phyloP scores from a whole-genome alignment of 2,329 filamentous ascomycete species.

The Alternaria atra region DNA sequence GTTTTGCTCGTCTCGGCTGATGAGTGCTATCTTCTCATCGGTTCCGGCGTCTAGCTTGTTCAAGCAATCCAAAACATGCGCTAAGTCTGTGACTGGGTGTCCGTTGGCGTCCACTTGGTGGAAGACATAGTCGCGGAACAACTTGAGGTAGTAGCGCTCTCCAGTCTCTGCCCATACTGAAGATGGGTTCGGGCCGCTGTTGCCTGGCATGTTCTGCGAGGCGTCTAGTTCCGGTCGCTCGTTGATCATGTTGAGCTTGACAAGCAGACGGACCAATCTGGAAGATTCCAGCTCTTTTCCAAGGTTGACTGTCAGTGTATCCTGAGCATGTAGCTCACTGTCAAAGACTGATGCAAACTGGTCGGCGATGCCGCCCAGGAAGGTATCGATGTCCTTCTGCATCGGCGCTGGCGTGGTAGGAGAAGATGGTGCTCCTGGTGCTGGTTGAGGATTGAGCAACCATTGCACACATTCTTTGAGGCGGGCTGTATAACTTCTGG shows the following conservation, averaged over 20 bases:
- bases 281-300: constrained; percentile 89
- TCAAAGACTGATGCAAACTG: constrained; percentile 81
- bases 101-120: constrained; percentile 91
- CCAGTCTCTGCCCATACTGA: constrained; percentile 87
- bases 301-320: constrained; percentile 76
- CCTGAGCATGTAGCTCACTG: constrained; percentile 78
- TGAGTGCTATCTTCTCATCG: constrained; percentile 84
- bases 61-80: constrained; percentile 84
- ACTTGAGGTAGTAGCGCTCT: constrained; percentile 88
- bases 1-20: constrained; percentile 89
- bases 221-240: constrained; percentile 87
- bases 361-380: constrained; percentile 79
- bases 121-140: constrained; percentile 97
- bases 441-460: constrained; percentile 71
- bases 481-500: constrained; percentile 78
- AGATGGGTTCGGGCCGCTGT: constrained; percentile 39
- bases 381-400: constrained; percentile 78
- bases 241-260: constrained; percentile 88
- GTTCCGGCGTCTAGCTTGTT: constrained; percentile 93
- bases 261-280: constrained; percentile 77
- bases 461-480: constrained; percentile 82
- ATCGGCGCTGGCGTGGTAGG: constrained; percentile 42
- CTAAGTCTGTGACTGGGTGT: constrained; percentile 83
- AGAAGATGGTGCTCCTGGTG: constrained; percentile 39
- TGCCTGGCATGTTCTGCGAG: constrained; percentile 59